Evolutionary conservation across 371 early-diverging fungal genomes (phyloP).

Genomic region (Dichotomocladium elegans): DNA sequence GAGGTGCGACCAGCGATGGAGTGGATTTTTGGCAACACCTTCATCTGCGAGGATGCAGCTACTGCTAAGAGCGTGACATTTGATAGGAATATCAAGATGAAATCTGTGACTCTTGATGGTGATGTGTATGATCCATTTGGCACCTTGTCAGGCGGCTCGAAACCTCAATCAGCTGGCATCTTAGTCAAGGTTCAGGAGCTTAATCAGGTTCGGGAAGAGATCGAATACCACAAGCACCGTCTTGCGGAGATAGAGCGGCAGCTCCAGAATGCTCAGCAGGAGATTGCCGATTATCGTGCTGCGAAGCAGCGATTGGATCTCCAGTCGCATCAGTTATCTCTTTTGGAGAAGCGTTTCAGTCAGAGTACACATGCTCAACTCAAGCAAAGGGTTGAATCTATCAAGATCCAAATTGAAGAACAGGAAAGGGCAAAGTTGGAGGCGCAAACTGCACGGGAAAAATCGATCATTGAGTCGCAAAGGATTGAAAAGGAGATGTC

Average conservation of each 20-base stretch:
- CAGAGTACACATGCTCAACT: constrained; percentile 69
- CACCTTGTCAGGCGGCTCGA: constrained; percentile 95
- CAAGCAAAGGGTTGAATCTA: constrained; percentile 40
- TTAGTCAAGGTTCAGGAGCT: constrained; percentile 69
- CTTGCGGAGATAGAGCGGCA: constrained; percentile 47
- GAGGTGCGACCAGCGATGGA: constrained; percentile 87
- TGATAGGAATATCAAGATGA: constrained; percentile 70
- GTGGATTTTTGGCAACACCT: constrained; percentile 93
- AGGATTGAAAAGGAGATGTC: constrained; percentile 85
- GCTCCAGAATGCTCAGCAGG: constrained; percentile 32
- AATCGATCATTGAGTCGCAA: constrained; percentile 37
- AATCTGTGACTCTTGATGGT: constrained; percentile 97
- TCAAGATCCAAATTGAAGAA: constrained; percentile 28
- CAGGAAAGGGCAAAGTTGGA: constrained; percentile 29
- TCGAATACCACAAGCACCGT: constrained; percentile 40
- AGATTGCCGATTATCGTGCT: constrained; percentile 40
- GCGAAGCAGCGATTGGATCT: constrained; percentile 66
- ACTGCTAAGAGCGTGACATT: constrained; percentile 90
- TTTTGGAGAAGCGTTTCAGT: constrained; percentile 67
- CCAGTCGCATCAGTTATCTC: constrained; percentile 64
- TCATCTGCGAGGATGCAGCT: constrained; percentile 88
- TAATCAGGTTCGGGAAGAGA: constrained; percentile 51
- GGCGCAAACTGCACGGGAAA: constrained; percentile 38
- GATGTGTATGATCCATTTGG: constrained; percentile 99
- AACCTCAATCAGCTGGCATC: constrained; percentile 71